Base-by-base conservation (phyloP, 139 green algal genomes). In the Chlamydomonas asymmetrica region DNA sequence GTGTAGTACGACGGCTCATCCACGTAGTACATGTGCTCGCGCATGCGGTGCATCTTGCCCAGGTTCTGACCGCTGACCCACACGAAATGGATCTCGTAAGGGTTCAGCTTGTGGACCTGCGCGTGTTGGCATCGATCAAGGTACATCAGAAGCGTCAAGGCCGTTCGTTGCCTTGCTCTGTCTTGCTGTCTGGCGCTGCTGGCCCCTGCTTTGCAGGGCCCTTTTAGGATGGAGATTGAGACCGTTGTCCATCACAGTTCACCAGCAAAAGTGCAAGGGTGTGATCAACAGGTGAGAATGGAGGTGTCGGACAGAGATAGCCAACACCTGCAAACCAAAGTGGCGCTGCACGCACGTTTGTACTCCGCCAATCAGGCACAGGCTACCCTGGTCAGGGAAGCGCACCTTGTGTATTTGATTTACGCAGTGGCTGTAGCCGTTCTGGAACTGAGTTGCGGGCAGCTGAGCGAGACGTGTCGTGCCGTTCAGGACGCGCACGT, bases 391-490 rank as follows among this genome's bases (percentile, higher is more conserved):
- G 32, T 10, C 27, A 56, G 38, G 5, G 5, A 56, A 31, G 38
- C 27, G 23, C 5, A 84, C 78, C 72, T 84, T 68, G 59, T 84
- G 78, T 5, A 84, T 38, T 39, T 80, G 71, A 72, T 80, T 84
- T 66, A 84, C 80, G 72, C 50, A 74, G 78, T 84, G 78, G 35
- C 38, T 67, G 72, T 80, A 84, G 34, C 64, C 78, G 60, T 78
- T 78, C 71, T 84, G 78, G 66, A 84, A 84, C 41, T 74, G 72
- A 2, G 66, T 62, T 29, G 78, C 69, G 16, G 78, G 72, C 66
- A 84, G 57, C 78, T 84, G 78, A 25, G 65, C 72, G n/a, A 84
- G 72, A 29, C 32, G 50, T 25, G 66, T 73, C 13, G 22, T 38
- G 25, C 70, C 62, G 39, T 73, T 63, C 39, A 79, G 23, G 18